These are phyloP conservation scores for Paramecium sonneborni DNA, from an alignment of 73 alveolate genomes.

Conservation along the genomic window DNA sequence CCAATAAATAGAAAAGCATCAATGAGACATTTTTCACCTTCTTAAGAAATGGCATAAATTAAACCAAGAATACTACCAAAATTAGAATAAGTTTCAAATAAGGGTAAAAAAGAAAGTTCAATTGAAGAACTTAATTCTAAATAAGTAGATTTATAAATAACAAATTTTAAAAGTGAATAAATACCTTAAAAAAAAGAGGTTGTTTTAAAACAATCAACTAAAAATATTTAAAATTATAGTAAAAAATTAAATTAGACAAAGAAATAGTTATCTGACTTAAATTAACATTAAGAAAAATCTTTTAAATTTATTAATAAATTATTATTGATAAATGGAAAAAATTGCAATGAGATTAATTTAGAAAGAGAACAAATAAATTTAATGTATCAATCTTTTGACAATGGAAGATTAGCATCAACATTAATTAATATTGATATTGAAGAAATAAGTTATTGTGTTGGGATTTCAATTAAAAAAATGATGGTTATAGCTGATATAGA, in stretches of 20 bases:
- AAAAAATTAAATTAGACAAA: background rate
- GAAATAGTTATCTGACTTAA: background rate
- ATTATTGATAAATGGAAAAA: background rate
- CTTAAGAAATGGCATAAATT: background rate
- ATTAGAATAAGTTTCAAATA: background rate
- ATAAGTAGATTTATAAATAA: background rate
- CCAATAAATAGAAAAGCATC: background rate
- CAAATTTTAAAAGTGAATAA: background rate
- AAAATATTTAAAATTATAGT: background rate
- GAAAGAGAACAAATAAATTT: background rate
- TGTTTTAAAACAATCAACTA: background rate
- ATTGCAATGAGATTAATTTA: background rate
- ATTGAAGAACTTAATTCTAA: background rate
- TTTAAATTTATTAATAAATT: background rate
- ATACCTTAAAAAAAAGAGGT: background rate
- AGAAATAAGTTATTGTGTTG: conserved; percentile 71
- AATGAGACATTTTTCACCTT: background rate
- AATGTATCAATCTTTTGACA: conserved; percentile 67
- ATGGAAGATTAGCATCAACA: conserved; percentile 68
- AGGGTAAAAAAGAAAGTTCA: background rate
- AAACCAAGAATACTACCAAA: conserved; percentile 5
- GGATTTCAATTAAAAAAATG: conserved; percentile 53
- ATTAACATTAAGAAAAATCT: background rate
- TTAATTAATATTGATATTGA: conserved; percentile 72
- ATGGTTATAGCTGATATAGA: background rate